phyloP scores from a whole-genome alignment of 139 green algal genomes.

The Dunaliella primolecta region DNA sequence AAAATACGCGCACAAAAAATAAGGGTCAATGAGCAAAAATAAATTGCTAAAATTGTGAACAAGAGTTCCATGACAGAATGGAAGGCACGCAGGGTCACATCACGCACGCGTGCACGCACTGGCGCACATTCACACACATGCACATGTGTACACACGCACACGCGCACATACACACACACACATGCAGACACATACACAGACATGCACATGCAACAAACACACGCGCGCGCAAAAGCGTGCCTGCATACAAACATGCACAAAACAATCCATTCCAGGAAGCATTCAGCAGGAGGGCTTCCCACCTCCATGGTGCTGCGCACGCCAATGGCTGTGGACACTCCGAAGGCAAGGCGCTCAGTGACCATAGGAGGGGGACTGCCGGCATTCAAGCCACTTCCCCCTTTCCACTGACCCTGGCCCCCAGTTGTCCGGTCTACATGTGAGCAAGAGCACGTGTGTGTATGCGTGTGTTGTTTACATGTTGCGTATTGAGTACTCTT shows the following conservation, averaged over 20 bases:
- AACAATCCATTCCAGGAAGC: not conserved
- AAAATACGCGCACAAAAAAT: too few relatives aligned
- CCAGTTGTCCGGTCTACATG: not conserved
- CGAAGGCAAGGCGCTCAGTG: not conserved
- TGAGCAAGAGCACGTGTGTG: not conserved
- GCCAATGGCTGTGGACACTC: slow-evolving; percentile 7
- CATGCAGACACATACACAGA: not conserved
- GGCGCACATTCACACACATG: too few relatives aligned
- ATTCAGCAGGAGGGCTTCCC: not conserved
- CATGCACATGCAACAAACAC: too few relatives aligned
- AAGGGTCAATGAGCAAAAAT: too few relatives aligned
- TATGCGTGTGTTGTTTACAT: not conserved
- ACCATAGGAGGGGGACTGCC: not conserved
- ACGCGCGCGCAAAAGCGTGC: not conserved
- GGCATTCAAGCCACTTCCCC: too few relatives aligned
- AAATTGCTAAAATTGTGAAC: too few relatives aligned
- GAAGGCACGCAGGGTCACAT: too few relatives aligned
- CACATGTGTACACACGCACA: too few relatives aligned
- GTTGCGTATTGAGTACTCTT: too few relatives aligned
- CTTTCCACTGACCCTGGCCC: too few relatives aligned
- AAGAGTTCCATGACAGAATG: too few relatives aligned
- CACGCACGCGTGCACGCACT: too few relatives aligned
- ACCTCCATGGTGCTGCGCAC: not conserved
- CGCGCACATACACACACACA: not conserved
- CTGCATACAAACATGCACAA: not conserved